Percentiles rank a stretch among this genome's conserved stretches.
Evolutionary conservation across 1,284 basidiomycete species (phyloP).

Genomic region (Microbotryomycetes sp.): DNA sequence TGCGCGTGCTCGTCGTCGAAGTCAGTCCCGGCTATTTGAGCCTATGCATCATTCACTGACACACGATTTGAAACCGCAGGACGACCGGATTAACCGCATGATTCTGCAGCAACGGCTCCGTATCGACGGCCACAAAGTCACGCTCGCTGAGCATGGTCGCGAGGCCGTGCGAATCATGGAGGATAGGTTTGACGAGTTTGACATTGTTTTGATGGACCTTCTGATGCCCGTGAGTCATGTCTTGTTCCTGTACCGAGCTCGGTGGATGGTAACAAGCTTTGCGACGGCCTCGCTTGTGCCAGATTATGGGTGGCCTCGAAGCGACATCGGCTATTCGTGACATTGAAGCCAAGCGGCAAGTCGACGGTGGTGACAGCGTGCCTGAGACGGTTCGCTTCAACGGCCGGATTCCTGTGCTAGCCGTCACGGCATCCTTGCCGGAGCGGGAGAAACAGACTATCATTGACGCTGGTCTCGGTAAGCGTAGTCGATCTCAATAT

Average conservation of each 20-base stretch:
- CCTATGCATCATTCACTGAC: too few species aligned
- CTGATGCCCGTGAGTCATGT: slow-evolving; percentile 17
- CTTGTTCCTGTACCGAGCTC: not conserved
- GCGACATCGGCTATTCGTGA: slow-evolving; percentile 34
- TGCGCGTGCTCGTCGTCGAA: slow-evolving; percentile 65
- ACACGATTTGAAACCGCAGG: too few species aligned
- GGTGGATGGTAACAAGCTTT: not conserved
- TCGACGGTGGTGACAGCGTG: not conserved
- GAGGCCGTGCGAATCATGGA: slow-evolving; percentile 35
- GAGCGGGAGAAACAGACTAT: slow-evolving; percentile 27
- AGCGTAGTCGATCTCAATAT: not conserved
- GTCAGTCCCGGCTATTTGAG: too few species aligned
- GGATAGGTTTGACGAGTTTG: slow-evolving; percentile 15
- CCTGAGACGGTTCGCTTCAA: slow-evolving; percentile 29
- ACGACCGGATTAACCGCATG: slow-evolving; percentile 32
- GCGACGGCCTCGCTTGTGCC: slow-evolving; percentile 5
- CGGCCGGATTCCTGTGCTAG: slow-evolving; percentile 41
- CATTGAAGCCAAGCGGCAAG: slow-evolving; percentile 17
- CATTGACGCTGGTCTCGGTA: slow-evolving; percentile 24
- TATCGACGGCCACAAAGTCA: slow-evolving; percentile 35
- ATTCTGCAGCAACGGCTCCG: slow-evolving; percentile 36
- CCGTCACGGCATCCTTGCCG: slow-evolving; percentile 38
- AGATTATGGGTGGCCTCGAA: slow-evolving; percentile 35
- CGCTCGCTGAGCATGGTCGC: slow-evolving; percentile 34
- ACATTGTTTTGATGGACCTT: slow-evolving; percentile 34